Evolutionary conservation across 208 protist species (phyloP).

Genomic region (Paratrypanosoma confusum): DNA sequence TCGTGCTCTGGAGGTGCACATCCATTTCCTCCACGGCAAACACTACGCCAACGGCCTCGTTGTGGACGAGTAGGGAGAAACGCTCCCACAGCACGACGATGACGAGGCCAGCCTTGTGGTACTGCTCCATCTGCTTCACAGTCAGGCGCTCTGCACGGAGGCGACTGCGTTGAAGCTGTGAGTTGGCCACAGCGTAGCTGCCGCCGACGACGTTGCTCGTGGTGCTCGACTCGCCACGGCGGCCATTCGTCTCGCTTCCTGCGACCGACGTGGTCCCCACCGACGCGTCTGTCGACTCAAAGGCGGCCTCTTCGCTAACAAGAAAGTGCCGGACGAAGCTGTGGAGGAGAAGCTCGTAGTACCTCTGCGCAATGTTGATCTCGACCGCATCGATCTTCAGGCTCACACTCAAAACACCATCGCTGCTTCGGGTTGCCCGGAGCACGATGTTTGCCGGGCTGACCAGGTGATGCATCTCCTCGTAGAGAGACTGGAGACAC

Average conservation of each 20-base stretch:
- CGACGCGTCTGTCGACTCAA: background rate
- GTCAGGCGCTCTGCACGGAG: too few species aligned
- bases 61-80: slow-evolving; percentile 7
- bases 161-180: too few species aligned
- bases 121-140: background rate
- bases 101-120: background rate
- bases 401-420: too few species aligned
- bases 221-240: too few species aligned
- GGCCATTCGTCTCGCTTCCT: too few species aligned
- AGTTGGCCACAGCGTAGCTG: too few species aligned
- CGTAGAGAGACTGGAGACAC: too few species aligned
- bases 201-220: too few species aligned
- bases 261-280: background rate
- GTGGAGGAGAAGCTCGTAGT: slow-evolving; percentile 44
- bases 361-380: slow-evolving; percentile 18
- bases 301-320: slow-evolving; percentile 4
- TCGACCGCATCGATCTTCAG: slow-evolving; percentile 14
- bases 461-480: too few species aligned
- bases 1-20: too few species aligned
- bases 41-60: slow-evolving; percentile 5
- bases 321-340: slow-evolving; percentile 20
- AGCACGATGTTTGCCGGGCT: too few species aligned
- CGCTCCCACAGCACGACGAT: slow-evolving; percentile 5
- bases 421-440: too few species aligned
- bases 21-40: slow-evolving; percentile 4